A percentile compares a stretch with the other conserved stretches of the same genome.
These are phyloP conservation scores for Clathrospora elynae DNA, from an alignment of 2,329 filamentous ascomycete genomes.

Conservation along the genomic window DNA sequence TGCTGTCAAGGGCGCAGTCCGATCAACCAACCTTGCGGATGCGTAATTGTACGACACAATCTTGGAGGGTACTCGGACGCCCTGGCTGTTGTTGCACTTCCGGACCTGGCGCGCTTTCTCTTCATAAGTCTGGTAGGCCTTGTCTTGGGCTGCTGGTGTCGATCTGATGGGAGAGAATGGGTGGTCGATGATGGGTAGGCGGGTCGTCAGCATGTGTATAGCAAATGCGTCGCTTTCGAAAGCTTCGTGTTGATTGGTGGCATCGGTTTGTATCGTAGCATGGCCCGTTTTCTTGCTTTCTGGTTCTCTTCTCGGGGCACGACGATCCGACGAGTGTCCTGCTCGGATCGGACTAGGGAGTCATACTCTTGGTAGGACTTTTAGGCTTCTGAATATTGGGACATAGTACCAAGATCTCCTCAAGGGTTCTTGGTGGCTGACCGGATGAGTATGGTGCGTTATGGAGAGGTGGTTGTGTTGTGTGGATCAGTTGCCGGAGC, in stretches of 20 bases:
- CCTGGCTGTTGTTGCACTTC: slow-evolving; percentile 30
- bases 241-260: slow-evolving; percentile 28
- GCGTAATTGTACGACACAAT: slow-evolving; percentile 39
- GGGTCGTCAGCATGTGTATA: slow-evolving; percentile 42
- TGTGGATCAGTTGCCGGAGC: slow-evolving; percentile 9
- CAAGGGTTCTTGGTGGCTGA: slow-evolving; percentile 21
- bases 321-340: background rate
- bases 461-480: slow-evolving; percentile 5
- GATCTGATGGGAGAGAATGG: slow-evolving; percentile 21
- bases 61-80: slow-evolving; percentile 30
- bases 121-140: slow-evolving; percentile 38
- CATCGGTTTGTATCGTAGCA: slow-evolving; percentile 37
- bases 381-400: slow-evolving; percentile 13
- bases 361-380: background rate
- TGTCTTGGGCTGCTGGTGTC: slow-evolving; percentile 29
- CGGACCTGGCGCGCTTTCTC: slow-evolving; percentile 34
- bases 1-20: slow-evolving; percentile 5
- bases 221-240: slow-evolving; percentile 46
- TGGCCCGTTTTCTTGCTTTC: slow-evolving; percentile 33
- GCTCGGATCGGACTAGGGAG: background rate
- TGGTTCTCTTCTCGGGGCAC: slow-evolving; percentile 18
- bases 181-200: slow-evolving; percentile 34
- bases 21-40: slow-evolving; percentile 10
- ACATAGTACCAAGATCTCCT: slow-evolving; percentile 19
- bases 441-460: slow-evolving; percentile 11